These are phyloP conservation scores for Psilocybe cyanescens DNA, from an alignment of 768 basidiomycete genomes.

Conservation along the genomic window DNA sequence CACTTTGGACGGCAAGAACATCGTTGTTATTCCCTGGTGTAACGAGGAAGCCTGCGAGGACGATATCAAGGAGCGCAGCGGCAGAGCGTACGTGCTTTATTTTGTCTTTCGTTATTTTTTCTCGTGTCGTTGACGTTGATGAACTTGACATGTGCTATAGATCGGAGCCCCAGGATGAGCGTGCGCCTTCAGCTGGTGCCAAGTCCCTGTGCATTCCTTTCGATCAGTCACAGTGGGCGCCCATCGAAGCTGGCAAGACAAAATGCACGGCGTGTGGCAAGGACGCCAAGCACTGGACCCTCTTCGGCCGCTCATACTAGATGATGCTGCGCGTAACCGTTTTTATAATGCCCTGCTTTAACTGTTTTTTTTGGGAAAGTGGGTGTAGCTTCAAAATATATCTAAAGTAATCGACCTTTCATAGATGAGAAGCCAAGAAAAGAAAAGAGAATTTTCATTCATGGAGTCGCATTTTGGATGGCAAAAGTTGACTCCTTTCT, in stretches of 20 bases:
- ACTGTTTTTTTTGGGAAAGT: not conserved
- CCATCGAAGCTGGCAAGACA: constrained; percentile 82
- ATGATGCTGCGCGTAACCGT: not conserved
- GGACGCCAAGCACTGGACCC: constrained; percentile 93
- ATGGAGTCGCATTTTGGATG: too few species aligned
- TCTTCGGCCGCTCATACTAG: constrained; percentile 92
- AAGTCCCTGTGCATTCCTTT: constrained; percentile 97
- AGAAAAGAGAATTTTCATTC: not conserved
- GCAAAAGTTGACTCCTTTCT: too few species aligned
- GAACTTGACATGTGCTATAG: constrained; percentile 36
- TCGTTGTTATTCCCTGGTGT: constrained; percentile 95
- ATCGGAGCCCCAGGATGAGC: constrained; percentile 88
- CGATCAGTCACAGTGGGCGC: constrained; percentile 82
- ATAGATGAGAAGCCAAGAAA: not conserved
- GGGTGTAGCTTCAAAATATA: not conserved
- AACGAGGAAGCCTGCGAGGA: constrained; percentile 93
- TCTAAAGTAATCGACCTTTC: not conserved
- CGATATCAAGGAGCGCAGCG: constrained; percentile 95
- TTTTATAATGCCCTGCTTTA: not conserved
- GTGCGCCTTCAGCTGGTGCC: constrained; percentile 96
- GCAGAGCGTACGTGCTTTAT: constrained; percentile 64
- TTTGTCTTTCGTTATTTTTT: not conserved
- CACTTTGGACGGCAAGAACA: constrained; percentile 83
- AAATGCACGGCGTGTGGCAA: constrained; percentile 89
- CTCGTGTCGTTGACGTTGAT: not conserved